Evolutionary conservation across 768 basidiomycete genomes (phyloP), one percentile per base, ranked within the genome.

Genomic region (Neoboletus magnificus): DNA sequence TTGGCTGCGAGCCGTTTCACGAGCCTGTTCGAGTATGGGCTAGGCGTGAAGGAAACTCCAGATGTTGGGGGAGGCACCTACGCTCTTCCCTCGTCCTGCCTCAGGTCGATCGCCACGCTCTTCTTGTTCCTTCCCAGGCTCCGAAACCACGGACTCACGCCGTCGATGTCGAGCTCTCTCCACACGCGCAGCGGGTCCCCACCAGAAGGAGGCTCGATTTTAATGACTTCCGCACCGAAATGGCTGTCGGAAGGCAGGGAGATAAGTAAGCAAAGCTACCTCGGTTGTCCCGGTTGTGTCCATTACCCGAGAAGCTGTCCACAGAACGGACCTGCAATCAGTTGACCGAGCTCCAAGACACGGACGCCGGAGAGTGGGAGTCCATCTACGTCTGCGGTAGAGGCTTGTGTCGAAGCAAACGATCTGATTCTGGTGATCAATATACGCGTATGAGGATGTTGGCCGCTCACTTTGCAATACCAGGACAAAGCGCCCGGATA

Each of bases 111-210:
- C 10, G 81, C 81, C 20, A 87, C 79, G 54, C 85, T 87, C 71
- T 85, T 88, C 75, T 89, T 89, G 69, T 89, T 87, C 48, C 87
- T 73, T 10, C 73, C 86, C 25, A 88, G 78, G 59, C 86, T 86
- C 42, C 86, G 74, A 68, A 86, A 89, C 87, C 87, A 88, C 0
- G 85, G 86, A 59, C 86, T 86, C 1, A 82, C 81, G 1, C 86
- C 85, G 58, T 88, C 86, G 0, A 80, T 74, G 57, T 89, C 87
- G 23, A 86, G 75, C 59, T 88, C 87, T 48, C 87, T 73, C 85
- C 85, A 87, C 2, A 85, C 81, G 5, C 87, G 82, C 25, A 88
- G 70, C 7, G 86, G 85, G 59, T 89, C 86, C 5, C 87, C 87
- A 11, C 68, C 71, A 11, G 74, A 74, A 1, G 86, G 86, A 0